phyloP scores from a whole-genome alignment of 345 rosid species.

The Populus deltoides region DNA sequence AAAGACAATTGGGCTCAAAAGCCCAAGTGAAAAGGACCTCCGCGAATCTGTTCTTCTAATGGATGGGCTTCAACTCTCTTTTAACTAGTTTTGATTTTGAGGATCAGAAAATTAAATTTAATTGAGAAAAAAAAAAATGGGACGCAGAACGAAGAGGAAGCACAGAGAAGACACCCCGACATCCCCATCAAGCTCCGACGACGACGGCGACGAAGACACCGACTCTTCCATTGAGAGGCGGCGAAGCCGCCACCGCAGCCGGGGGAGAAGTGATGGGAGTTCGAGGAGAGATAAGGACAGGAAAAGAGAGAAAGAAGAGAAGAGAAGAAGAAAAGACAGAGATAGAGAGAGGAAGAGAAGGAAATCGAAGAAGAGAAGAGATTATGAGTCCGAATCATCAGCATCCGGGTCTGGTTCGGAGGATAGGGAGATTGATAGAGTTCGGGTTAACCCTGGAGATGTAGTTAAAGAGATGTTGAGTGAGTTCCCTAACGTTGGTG shows the following conservation, averaged over 20 bases:
- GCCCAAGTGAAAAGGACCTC: not conserved
- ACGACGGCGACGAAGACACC: conserved; percentile 40
- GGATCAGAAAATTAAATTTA: not conserved
- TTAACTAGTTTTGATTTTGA: not conserved
- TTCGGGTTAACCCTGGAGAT: conserved; percentile 39
- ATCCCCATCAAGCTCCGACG: conserved; percentile 37
- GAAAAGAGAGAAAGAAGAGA: conserved; percentile 41
- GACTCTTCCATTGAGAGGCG: conserved; percentile 41
- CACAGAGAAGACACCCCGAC: conserved; percentile 32
- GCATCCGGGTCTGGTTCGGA: conserved; percentile 28
- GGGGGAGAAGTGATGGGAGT: conserved; percentile 37
- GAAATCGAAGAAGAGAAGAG: conserved; percentile 42
- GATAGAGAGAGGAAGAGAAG: conserved; percentile 42
- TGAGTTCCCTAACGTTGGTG: conserved; percentile 61
- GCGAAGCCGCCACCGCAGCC: conserved; percentile 27
- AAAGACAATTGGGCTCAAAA: not conserved
- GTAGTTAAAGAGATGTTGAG: conserved; percentile 47
- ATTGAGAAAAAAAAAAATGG: conserved; percentile 10
- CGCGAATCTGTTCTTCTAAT: no score
- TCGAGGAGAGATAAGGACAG: conserved; percentile 56
- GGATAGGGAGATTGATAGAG: conserved; percentile 33
- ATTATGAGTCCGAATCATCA: conserved; percentile 29
- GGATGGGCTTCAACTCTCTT: not conserved
- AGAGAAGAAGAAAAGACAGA: conserved; percentile 36
- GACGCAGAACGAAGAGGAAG: conserved; percentile 38